Conservation (phyloP, 495 filamentous ascomycete genomes). For the Bombardia bombarda region DNA sequence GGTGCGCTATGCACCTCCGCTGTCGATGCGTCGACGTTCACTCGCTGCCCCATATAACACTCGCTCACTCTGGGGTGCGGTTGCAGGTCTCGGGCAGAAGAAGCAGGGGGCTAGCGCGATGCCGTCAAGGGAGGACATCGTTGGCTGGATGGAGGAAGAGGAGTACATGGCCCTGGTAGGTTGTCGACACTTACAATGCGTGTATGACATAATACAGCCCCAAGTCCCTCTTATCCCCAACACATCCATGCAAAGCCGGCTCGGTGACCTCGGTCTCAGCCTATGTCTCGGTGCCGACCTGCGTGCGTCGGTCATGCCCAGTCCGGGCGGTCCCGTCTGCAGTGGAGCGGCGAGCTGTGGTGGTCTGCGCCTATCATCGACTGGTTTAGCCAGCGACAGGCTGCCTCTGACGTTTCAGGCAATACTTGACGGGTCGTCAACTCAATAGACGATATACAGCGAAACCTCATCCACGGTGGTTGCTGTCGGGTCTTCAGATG, state of each 20-base stretch:
- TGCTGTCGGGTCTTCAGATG: neutral
- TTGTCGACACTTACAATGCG: neutral
- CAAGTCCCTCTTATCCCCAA: neutral
- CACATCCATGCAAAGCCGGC: conserved; percentile 1
- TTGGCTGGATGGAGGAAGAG: neutral
- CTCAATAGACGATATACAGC: too few species aligned
- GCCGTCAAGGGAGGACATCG: neutral
- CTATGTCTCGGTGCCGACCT: conserved; percentile 1
- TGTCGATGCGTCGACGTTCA: conserved; percentile 4
- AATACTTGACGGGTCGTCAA: too few species aligned
- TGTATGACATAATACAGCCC: neutral
- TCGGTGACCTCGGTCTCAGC: conserved; percentile 4
- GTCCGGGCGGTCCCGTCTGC: conserved; percentile 3
- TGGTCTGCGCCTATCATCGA: neutral
- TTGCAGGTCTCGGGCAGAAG: conserved; percentile 2
- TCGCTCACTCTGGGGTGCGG: neutral
- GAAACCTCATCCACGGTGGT: too few species aligned
- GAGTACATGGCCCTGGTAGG: neutral
- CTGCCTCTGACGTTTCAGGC: neutral
- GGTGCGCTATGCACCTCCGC: conserved; percentile 10
- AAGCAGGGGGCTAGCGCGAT: neutral
- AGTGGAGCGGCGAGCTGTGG: neutral
- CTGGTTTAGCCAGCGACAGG: neutral
- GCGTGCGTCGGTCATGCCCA: neutral
- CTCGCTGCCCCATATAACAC: neutral